phyloP scores from a whole-genome alignment of 192 early-diverging fungal species.

The Ramicandelaber brevisporus region DNA sequence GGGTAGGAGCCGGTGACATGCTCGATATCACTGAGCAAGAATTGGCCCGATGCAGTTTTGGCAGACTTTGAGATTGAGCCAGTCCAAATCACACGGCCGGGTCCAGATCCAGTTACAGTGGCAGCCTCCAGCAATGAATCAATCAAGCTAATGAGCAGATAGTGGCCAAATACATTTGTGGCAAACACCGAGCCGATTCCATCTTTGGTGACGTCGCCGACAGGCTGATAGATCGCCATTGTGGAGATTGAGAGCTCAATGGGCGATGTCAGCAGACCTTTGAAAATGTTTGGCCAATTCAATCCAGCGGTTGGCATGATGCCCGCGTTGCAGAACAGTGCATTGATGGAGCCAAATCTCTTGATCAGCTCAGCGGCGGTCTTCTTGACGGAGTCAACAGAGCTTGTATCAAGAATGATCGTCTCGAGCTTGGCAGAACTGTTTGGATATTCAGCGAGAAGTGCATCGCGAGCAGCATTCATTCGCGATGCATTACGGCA shows the following conservation, averaged over 20 bases:
- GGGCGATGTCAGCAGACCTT: slow-evolving; percentile 10
- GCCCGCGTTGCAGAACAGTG: slow-evolving; percentile 20
- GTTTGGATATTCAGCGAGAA: slow-evolving; percentile 2
- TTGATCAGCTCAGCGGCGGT: slow-evolving; percentile 3
- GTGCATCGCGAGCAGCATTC: slow-evolving; percentile 3
- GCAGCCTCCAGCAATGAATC: slow-evolving; percentile 1
- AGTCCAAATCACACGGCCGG: slow-evolving; percentile 15
- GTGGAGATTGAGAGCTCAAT: slow-evolving; percentile 14
- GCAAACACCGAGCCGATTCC: slow-evolving; percentile 16
- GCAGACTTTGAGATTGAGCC: slow-evolving; percentile 4
- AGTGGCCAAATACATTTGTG: slow-evolving; percentile 22
- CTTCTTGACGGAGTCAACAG: slow-evolving; percentile 6
- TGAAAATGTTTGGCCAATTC: slow-evolving; percentile 2
- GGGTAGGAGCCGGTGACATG: slow-evolving; percentile 12
- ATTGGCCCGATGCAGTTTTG: slow-evolving; percentile 6
- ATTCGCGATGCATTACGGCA: slow-evolving; percentile 12
- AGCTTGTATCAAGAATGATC: slow-evolving; percentile 16
- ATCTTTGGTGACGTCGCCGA: slow-evolving; percentile 8
- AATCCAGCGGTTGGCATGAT: slow-evolving; percentile 13
- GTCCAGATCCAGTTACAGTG: background rate
- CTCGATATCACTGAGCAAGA: slow-evolving; percentile 10
- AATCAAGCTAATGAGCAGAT: slow-evolving; percentile 6
- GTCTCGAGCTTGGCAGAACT: slow-evolving; percentile 4
- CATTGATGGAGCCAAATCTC: slow-evolving; percentile 2
- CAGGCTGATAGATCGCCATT: slow-evolving; percentile 10